These are phyloP conservation scores for Globisporangium iwayamae DNA, from an alignment of 352 stramenopile species.

Conservation along the genomic window DNA sequence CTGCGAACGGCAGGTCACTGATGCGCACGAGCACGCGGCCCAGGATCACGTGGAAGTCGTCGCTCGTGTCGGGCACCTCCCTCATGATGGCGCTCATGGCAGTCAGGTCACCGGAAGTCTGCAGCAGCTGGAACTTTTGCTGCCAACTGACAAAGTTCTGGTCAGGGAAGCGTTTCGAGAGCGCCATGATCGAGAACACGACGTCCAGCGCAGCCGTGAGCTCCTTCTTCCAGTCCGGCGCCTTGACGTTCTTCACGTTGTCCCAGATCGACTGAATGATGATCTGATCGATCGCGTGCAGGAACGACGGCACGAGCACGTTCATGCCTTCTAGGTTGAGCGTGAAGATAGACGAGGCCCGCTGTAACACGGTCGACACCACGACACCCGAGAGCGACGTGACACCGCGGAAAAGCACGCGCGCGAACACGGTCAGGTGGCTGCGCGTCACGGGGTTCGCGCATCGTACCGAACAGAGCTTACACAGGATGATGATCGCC, in stretches of 20 bases:
- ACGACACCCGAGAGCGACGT: conserved; percentile 68
- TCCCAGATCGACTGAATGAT: conserved; percentile 82
- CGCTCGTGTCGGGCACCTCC: conserved; percentile 63
- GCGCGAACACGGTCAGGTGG: conserved; percentile 61
- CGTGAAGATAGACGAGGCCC: conserved; percentile 70
- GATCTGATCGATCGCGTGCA: conserved; percentile 80
- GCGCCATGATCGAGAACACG: conserved; percentile 64
- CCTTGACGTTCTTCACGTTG: conserved; percentile 60
- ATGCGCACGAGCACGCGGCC: conserved; percentile 77
- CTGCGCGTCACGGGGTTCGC: conserved; percentile 54
- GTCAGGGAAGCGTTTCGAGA: conserved; percentile 69
- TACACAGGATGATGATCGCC: conserved; percentile 75
- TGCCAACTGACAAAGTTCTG: conserved; percentile 82
- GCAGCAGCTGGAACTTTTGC: conserved; percentile 44
- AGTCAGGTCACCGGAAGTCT: conserved; percentile 8
- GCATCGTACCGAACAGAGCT: conserved; percentile 67
- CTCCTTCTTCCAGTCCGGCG: conserved; percentile 80
- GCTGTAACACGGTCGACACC: conserved; percentile 78
- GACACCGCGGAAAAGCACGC: conserved; percentile 75
- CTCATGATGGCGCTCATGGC: conserved; percentile 53
- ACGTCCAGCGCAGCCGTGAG: conserved; percentile 73
- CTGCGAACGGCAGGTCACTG: conserved; percentile 62
- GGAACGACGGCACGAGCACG: conserved; percentile 72
- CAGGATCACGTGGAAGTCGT: conserved; percentile 69
- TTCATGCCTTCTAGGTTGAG: conserved; percentile 78